These are phyloP conservation scores for Backusella mclennaniae DNA, from an alignment of 192 early-diverging fungal species.

Conservation along the genomic window DNA sequence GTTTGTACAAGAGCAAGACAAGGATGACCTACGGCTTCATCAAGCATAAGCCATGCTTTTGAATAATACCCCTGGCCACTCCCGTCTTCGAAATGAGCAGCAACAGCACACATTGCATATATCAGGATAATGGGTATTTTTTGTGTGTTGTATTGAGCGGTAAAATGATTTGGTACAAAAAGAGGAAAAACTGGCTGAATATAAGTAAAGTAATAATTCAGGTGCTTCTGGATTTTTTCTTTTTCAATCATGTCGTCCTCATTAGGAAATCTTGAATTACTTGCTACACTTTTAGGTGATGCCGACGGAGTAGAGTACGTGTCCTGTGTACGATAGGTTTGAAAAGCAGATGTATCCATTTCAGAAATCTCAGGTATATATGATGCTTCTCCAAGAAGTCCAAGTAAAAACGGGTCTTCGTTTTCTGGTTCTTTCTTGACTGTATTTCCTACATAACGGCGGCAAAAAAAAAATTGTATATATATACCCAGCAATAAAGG, in stretches of 20 bases:
- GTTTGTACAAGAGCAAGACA: constrained; percentile 8
- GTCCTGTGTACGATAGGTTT: neutral
- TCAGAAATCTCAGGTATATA: neutral
- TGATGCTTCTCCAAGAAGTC: neutral
- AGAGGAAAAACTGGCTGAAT: constrained; percentile 11
- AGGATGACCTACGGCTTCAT: neutral
- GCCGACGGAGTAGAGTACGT: constrained; percentile 1
- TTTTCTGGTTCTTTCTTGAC: neutral
- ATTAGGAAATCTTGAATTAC: constrained; percentile 4
- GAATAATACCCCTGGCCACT: neutral
- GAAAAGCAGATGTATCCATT: neutral
- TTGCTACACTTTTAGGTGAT: constrained; percentile 5
- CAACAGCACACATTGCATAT: constrained; percentile 54
- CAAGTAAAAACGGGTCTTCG: neutral
- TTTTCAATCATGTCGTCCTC: neutral
- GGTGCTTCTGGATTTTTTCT: neutral
- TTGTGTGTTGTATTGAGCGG: neutral
- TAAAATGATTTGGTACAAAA: constrained; percentile 15
- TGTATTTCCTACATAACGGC: neutral
- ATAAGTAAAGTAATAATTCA: constrained; percentile 2
- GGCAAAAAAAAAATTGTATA: neutral
- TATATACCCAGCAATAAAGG: neutral
- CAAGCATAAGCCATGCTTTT: neutral
- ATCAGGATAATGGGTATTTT: constrained; percentile 27
- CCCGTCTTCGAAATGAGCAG: constrained; percentile 23